These are phyloP conservation scores for Colletotrichum endophyticum DNA, from an alignment of 2,329 filamentous ascomycete species.

Conservation along the genomic window DNA sequence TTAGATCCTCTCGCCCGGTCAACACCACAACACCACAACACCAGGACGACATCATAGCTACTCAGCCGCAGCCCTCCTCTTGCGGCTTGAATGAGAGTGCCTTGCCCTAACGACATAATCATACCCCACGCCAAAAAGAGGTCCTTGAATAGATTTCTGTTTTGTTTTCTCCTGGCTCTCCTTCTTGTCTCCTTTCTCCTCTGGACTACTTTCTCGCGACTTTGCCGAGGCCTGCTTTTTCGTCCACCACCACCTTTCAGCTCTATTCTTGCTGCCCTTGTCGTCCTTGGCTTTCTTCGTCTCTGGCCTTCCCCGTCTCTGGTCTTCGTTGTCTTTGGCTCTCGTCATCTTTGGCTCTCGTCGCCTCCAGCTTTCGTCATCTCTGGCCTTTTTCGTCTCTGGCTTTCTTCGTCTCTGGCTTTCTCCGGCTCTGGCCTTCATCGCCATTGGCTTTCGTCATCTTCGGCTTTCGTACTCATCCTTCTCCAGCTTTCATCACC, in stretches of 20 bases:
- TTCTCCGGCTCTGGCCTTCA: too few species aligned
- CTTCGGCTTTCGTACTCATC: background rate
- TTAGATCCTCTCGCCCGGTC: background rate
- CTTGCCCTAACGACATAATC: background rate
- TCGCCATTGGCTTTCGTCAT: too few species aligned
- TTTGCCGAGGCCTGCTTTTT: background rate
- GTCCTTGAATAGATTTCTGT: background rate
- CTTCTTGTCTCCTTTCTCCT: background rate
- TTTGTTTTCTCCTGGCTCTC: background rate
- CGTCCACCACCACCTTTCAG: background rate
- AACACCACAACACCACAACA: background rate
- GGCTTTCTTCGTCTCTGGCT: too few species aligned
- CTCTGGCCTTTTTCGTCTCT: accelerated
- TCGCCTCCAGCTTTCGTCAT: background rate
- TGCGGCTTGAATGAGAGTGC: background rate
- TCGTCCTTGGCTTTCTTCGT: background rate
- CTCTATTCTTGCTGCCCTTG: background rate
- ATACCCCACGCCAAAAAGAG: background rate
- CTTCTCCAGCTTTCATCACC: background rate
- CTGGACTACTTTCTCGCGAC: background rate
- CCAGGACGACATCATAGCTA: background rate
- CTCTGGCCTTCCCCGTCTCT: background rate
- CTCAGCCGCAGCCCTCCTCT: background rate
- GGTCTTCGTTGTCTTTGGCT: too few species aligned
- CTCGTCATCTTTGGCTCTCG: background rate